phyloP scores from a whole-genome alignment of 2,329 filamentous ascomycete genomes.

The Arthrobotrys iridis region DNA sequence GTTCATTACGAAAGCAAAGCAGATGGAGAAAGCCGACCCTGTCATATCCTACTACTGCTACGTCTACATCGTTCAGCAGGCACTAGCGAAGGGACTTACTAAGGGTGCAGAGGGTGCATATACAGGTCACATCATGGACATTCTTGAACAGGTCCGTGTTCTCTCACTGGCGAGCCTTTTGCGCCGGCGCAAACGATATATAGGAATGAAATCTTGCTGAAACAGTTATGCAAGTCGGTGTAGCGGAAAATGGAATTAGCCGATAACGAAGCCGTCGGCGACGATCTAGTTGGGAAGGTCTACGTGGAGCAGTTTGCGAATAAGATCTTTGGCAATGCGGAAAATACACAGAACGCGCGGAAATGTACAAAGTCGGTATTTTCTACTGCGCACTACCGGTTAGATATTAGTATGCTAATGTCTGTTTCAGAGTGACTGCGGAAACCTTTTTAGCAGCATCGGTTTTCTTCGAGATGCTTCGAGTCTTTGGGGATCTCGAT shows the following conservation, averaged over 20 bases:
- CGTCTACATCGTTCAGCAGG: slow-evolving; percentile 92
- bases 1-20: slow-evolving; percentile 82
- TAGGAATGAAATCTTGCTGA: slow-evolving; percentile 30
- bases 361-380: slow-evolving; percentile 76
- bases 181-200: not conserved
- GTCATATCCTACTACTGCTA: slow-evolving; percentile 95
- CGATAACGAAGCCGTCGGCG: slow-evolving; percentile 81
- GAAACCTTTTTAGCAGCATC: slow-evolving; percentile 93
- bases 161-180: slow-evolving; percentile 2
- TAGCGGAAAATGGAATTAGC: slow-evolving; percentile 61
- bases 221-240: slow-evolving; percentile 2
- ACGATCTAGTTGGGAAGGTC: slow-evolving; percentile 85
- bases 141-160: slow-evolving; percentile 77
- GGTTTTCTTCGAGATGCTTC: slow-evolving; percentile 87
- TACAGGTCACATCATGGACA: slow-evolving; percentile 87
- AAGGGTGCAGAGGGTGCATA: slow-evolving; percentile 80
- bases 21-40: slow-evolving; percentile 85
- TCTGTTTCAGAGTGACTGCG: slow-evolving; percentile 76
- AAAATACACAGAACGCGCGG: slow-evolving; percentile 81
- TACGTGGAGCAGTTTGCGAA: slow-evolving; percentile 95
- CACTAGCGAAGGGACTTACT: slow-evolving; percentile 82
- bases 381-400: not conserved
- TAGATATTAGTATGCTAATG: not conserved
- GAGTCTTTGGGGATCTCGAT: slow-evolving; percentile 65
- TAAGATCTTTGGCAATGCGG: slow-evolving; percentile 85